Percentiles rank a stretch among this genome's conserved stretches.
Conservation (phyloP, 495 filamentous ascomycete genomes). For the Lichenothelia convexa region DNA sequence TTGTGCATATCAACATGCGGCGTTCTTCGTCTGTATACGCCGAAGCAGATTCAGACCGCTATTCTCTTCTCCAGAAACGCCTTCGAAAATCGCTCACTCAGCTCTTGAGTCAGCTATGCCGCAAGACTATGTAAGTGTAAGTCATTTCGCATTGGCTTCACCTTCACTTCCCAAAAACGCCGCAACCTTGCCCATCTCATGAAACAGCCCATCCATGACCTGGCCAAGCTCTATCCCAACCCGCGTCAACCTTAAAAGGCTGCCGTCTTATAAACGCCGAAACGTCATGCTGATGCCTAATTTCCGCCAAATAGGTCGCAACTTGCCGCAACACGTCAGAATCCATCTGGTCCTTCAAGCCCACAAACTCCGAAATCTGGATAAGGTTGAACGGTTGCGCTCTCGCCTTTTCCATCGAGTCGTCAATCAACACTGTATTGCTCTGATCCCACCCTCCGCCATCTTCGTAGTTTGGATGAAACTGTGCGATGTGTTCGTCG, state of each 20-base stretch:
- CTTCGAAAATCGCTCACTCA: too few species aligned
- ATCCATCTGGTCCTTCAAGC: constrained; percentile 14
- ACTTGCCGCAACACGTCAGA: constrained; percentile 20
- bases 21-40: too few species aligned
- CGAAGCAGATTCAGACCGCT: too few species aligned
- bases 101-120: too few species aligned
- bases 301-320: constrained; percentile 23
- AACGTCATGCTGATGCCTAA: constrained; percentile 23
- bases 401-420: constrained; percentile 56
- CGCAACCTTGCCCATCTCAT: too few species aligned
- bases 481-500: constrained; percentile 28
- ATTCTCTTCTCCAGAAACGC: too few species aligned
- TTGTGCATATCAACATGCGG: too few species aligned
- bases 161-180: too few species aligned
- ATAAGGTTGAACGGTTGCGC: constrained; percentile 74
- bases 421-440: constrained; percentile 87
- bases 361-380: constrained; percentile 56
- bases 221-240: constrained; percentile 16
- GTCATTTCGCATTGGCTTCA: too few species aligned
- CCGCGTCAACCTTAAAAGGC: constrained; percentile 14
- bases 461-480: constrained; percentile 26
- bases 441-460: constrained; percentile 44
- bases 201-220: too few species aligned
- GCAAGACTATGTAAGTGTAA: too few species aligned
- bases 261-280: constrained; percentile 15